Conservation (phyloP, 148 eudicot species). For the Diospyros lotus region DNA sequence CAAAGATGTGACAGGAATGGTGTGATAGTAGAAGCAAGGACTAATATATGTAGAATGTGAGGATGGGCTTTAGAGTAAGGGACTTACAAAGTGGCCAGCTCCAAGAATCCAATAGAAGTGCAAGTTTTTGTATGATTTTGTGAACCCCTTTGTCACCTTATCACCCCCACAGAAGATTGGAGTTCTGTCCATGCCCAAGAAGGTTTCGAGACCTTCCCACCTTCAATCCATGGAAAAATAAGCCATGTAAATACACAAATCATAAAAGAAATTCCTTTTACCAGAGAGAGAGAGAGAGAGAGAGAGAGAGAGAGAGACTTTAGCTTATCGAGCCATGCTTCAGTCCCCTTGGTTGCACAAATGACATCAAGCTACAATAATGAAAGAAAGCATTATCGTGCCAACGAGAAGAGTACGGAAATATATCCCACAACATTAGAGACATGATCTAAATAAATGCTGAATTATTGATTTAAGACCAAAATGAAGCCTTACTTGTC, state of each 20-base stretch:
- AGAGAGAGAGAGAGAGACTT: slow-evolving; percentile 38
- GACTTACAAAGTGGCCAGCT: slow-evolving; percentile 93
- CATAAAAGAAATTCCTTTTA: background rate
- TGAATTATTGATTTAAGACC: no score
- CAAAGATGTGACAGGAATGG: background rate
- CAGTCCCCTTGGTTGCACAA: slow-evolving; percentile 79
- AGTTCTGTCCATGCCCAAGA: slow-evolving; percentile 44
- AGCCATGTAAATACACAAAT: background rate
- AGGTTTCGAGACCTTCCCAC: slow-evolving; percentile 75
- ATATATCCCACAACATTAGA: background rate
- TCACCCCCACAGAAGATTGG: slow-evolving; percentile 57
- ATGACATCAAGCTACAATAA: slow-evolving; percentile 70
- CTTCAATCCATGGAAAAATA: slow-evolving; percentile 18
- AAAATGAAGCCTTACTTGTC: slow-evolving; percentile 21
- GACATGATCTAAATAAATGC: background rate
- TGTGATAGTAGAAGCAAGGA: no score
- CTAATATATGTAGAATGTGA: no score
- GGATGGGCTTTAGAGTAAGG: no score
- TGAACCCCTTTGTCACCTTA: slow-evolving; percentile 54
- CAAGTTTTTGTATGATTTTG: slow-evolving; percentile 62
- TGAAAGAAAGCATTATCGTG: slow-evolving; percentile 9
- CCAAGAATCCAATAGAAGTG: slow-evolving; percentile 95
- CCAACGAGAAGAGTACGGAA: background rate
- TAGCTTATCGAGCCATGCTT: slow-evolving; percentile 87
- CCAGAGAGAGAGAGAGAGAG: background rate